phyloP scores from a whole-genome alignment of 371 early-diverging fungal genomes.

The Mucor saturninus region DNA sequence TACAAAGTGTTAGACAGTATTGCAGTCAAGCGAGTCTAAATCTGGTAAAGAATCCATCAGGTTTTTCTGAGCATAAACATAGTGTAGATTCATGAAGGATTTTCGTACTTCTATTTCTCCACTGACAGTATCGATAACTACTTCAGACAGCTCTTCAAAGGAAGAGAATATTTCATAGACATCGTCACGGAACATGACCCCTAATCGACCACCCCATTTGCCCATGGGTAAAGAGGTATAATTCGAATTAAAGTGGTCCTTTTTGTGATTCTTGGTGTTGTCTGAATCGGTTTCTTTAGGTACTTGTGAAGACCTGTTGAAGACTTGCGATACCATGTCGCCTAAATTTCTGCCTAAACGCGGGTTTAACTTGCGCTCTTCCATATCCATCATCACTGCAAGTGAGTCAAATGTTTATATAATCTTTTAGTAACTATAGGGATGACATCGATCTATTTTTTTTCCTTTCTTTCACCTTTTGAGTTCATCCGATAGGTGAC shows the following conservation, averaged over 20 bases:
- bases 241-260: constrained; percentile 19
- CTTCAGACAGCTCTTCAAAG: neutral
- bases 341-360: constrained; percentile 39
- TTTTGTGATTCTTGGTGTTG: constrained; percentile 7
- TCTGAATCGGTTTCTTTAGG: constrained; percentile 12
- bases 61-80: constrained; percentile 12
- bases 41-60: neutral
- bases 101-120: constrained; percentile 38
- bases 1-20: too few relatives aligned
- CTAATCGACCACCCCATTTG: constrained; percentile 49
- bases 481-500: constrained; percentile 31
- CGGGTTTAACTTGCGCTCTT: constrained; percentile 36
- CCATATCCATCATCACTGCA: constrained; percentile 20
- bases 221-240: constrained; percentile 49
- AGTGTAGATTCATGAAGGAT: constrained; percentile 40
- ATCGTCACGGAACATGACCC: constrained; percentile 48
- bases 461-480: constrained; percentile 22
- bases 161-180: constrained; percentile 17
- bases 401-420: neutral
- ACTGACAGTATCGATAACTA: constrained; percentile 21
- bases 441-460: neutral
- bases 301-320: constrained; percentile 4
- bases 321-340: constrained; percentile 22
- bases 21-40: too few relatives aligned
- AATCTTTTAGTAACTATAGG: neutral